phyloP scores from a whole-genome alignment of 495 filamentous ascomycete genomes.

The Penicillium turbatum region DNA sequence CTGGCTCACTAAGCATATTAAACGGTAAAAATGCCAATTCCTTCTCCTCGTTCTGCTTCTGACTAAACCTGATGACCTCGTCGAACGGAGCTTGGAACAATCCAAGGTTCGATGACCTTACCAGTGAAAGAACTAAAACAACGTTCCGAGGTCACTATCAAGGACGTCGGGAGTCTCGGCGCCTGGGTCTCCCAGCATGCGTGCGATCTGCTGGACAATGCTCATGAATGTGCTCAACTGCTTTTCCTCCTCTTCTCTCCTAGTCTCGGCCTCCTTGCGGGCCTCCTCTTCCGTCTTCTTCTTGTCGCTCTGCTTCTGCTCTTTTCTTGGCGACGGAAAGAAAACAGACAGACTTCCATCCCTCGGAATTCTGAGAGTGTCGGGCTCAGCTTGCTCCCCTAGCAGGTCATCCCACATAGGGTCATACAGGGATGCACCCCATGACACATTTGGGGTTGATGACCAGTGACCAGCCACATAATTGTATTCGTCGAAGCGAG shows the following conservation, averaged over 20 bases:
- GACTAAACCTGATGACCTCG: too few species aligned
- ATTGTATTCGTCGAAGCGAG: constrained; percentile 51
- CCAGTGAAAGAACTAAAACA: constrained; percentile 22
- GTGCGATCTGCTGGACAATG: background rate
- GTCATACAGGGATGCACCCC: constrained; percentile 49
- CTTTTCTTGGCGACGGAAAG: background rate
- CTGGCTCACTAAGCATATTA: too few species aligned
- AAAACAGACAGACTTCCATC: background rate
- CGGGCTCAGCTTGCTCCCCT: constrained; percentile 28
- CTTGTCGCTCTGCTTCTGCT: background rate
- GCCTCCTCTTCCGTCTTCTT: background rate
- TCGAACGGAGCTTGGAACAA: too few species aligned
- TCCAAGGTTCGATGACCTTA: background rate
- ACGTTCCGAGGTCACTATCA: constrained; percentile 31
- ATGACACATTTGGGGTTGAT: constrained; percentile 18
- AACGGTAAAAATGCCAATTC: too few species aligned
- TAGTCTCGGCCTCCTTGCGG: background rate
- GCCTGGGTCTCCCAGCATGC: constrained; percentile 4
- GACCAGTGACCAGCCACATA: constrained; percentile 11
- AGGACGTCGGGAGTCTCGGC: constrained; percentile 19
- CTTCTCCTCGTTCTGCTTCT: too few species aligned
- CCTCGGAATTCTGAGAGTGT: background rate
- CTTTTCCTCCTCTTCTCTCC: constrained; percentile 12
- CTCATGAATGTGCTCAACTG: constrained; percentile 4
- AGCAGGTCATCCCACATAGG: constrained; percentile 48